Base-by-base conservation (phyloP, 495 filamentous ascomycete genomes). In the Geoglossum glabrum region DNA sequence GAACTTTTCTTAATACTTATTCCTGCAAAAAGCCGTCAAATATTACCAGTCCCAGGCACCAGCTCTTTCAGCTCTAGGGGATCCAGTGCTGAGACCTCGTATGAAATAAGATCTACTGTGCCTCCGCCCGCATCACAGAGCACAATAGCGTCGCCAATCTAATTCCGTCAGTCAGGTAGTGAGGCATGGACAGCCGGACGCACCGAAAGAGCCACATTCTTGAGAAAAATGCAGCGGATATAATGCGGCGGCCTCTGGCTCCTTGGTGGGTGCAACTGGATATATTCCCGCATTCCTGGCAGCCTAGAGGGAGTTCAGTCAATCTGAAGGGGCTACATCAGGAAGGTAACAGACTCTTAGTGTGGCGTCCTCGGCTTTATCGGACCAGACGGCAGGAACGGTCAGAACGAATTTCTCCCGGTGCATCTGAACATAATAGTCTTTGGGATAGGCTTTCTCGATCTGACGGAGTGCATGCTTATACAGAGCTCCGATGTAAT, bases 71-170 rank as follows among this genome's bases (percentile, higher is more conserved):
- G 31, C 31, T 34, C 31, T 34, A 86, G 84, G 19, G 82, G 82
- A 58, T 81, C 79, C 71, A 84, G 82, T 60, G 85, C 82, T 64
- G 84, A 80, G 60, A 85, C 82, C 66, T 86, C 82, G 66, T 86
- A 86, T 4, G 82, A 81, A 66, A 86, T 86, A 67, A 86, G 70
- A 74, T 86, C 82, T 60, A 85, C 82, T 27, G 82, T 85, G 61
- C 82, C 82, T 67, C 82, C 82, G 69, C 82, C 82, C 66, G 82
- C 85, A 68, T 85, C 82, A 61, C 85, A 82, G 64, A 86, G 84
- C 23, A 86, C 72, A 15, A 86, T 78, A 36, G 82, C 82, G 65
- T 86, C 82, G 67, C 83, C 79, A 4, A 84, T 74, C 69, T 86
- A 86, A 72, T 67, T 86, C 83, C 43, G 85, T 70, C 13, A 86